These are phyloP conservation scores for Cnidoscolus chayamansa DNA, from an alignment of 441 rosid species.

Conservation along the genomic window DNA sequence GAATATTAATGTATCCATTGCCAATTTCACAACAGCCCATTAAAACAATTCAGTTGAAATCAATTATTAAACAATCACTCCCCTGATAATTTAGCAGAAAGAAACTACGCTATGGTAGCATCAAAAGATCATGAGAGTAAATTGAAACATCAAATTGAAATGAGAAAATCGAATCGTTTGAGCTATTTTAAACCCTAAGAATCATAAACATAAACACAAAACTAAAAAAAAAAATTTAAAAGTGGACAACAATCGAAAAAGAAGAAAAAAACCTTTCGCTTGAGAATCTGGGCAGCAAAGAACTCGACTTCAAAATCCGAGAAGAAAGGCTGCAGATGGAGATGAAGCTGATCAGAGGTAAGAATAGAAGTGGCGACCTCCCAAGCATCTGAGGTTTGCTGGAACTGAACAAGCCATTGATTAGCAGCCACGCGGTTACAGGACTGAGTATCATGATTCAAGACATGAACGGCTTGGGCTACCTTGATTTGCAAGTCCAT, in stretches of 20 bases:
- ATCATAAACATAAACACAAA: not conserved
- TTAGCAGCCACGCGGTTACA: constrained; percentile 95
- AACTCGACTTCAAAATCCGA: constrained; percentile 76
- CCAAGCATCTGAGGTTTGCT: constrained; percentile 83
- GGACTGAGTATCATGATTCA: constrained; percentile 83
- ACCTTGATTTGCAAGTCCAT: constrained; percentile 83
- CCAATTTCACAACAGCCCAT: not conserved
- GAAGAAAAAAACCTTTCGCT: constrained; percentile 52
- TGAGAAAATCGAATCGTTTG: too few relatives aligned
- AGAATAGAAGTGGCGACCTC: constrained; percentile 87
- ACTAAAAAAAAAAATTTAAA: not conserved
- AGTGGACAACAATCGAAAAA: not conserved
- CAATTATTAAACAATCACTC: not conserved
- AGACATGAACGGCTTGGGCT: constrained; percentile 86
- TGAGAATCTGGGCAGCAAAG: constrained; percentile 95
- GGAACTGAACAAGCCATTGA: constrained; percentile 95
- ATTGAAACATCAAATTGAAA: too few relatives aligned
- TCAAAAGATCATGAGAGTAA: not conserved
- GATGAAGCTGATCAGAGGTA: constrained; percentile 53
- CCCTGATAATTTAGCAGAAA: not conserved
- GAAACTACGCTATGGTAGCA: too few relatives aligned
- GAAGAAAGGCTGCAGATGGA: constrained; percentile 24
- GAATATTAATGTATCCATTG: not conserved
- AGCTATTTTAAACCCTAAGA: too few relatives aligned
- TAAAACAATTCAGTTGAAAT: not conserved